These are phyloP conservation scores for Cercophora scortea DNA, from an alignment of 495 filamentous ascomycete species.

Conservation along the genomic window DNA sequence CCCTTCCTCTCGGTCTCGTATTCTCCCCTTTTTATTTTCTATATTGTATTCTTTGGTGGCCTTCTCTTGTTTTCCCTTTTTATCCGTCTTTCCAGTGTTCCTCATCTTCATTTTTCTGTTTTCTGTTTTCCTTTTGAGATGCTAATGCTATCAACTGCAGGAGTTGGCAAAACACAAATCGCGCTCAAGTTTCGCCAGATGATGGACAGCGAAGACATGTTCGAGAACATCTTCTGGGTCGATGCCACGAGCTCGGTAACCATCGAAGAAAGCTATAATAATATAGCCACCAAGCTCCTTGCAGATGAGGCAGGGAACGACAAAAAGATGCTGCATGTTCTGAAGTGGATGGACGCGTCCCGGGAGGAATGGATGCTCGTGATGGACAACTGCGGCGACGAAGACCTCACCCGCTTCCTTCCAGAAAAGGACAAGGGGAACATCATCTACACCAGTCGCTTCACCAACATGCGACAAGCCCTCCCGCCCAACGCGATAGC, in stretches of 20 bases:
- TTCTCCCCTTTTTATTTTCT: too few species aligned
- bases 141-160: background rate
- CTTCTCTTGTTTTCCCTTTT: too few species aligned
- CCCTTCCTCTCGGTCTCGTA: too few species aligned
- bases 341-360: background rate
- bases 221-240: constrained; percentile 12
- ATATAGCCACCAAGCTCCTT: background rate
- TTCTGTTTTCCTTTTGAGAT: too few species aligned
- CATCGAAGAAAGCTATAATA: constrained; percentile 7
- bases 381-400: constrained; percentile 3
- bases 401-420: background rate
- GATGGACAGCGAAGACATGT: constrained; percentile 1
- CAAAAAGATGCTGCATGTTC: background rate
- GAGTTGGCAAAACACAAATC: constrained; percentile 19
- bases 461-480: background rate
- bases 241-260: constrained; percentile 7
- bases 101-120: too few species aligned
- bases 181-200: constrained; percentile 7
- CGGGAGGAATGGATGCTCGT: constrained; percentile 5
- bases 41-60: too few species aligned
- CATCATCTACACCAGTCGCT: constrained; percentile 16
- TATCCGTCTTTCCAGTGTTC: too few species aligned
- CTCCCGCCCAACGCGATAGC: background rate
- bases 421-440: constrained; percentile 8
- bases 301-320: background rate